These are phyloP conservation scores for Monosporascus sp. DNA, from an alignment of 2,329 filamentous ascomycete species.

Conservation along the genomic window DNA sequence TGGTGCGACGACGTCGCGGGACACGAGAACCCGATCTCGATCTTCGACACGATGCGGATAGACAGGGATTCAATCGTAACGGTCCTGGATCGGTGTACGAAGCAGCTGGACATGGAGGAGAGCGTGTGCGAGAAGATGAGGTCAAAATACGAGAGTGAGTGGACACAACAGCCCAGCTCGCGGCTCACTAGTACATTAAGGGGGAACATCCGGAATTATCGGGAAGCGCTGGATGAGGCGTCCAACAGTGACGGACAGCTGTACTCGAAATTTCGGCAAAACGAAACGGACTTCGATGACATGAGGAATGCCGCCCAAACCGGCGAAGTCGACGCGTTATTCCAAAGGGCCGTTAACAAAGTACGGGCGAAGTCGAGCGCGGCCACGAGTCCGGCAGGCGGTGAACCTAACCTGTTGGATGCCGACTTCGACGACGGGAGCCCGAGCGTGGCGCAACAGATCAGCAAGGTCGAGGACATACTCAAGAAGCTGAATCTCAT, in stretches of 20 bases:
- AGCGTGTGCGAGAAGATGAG: conserved; percentile 99
- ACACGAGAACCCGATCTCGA: conserved; percentile 70
- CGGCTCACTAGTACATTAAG: conserved; percentile 82
- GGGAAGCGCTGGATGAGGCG: conserved; percentile 84
- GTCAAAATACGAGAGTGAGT: conserved; percentile 90
- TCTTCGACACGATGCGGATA: conserved; percentile 72
- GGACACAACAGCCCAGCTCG: conserved; percentile 95
- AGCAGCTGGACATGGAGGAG: conserved; percentile 93
- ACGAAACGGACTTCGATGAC: conserved; percentile 85
- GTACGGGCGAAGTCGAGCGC: conserved; percentile 61
- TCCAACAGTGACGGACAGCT: conserved; percentile 80
- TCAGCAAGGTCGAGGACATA: conserved; percentile 80
- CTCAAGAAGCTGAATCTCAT: conserved; percentile 87
- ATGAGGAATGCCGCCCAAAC: conserved; percentile 86
- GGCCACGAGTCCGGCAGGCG: conserved; percentile 52
- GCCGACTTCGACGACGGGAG: conserved; percentile 81
- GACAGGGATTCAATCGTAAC: conserved; percentile 72
- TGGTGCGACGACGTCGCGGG: conserved; percentile 94
- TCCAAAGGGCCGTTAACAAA: conserved; percentile 80
- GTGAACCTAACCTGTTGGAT: conserved; percentile 79
- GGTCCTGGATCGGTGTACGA: conserved; percentile 72
- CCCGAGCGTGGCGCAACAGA: conserved; percentile 81
- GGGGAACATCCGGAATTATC: conserved; percentile 81
- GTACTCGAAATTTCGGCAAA: conserved; percentile 75
- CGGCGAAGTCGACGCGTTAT: conserved; percentile 81